Percentiles rank a stretch among this genome's conserved stretches.
Evolutionary conservation across 805 yeast species (phyloP).

Genomic region (Metschnikowia bowlesiae): DNA sequence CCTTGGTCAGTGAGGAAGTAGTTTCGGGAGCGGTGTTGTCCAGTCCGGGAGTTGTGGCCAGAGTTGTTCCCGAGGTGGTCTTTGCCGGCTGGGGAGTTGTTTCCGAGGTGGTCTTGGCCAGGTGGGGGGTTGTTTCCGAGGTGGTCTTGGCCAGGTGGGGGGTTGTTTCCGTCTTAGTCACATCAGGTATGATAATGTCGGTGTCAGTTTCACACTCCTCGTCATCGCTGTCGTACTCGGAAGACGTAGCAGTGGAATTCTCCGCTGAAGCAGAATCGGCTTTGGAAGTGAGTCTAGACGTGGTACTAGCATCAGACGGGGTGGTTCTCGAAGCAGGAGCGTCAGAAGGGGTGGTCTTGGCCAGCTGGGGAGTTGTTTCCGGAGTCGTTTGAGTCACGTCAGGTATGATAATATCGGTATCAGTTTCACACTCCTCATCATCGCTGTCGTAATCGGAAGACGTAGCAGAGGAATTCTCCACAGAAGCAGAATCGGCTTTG

Average conservation of each 20-base stretch:
- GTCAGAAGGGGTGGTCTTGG: neutral
- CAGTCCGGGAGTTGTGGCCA: neutral
- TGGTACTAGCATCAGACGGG: neutral
- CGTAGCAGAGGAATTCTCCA: neutral
- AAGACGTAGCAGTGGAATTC: neutral
- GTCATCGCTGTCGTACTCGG: neutral
- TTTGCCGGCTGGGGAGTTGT: neutral
- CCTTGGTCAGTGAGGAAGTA: neutral
- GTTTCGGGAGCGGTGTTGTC: neutral
- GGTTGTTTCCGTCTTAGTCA: neutral
- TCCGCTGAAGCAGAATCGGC: neutral
- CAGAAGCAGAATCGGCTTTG: neutral
- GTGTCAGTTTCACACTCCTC: conserved; percentile 3
- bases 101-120: too few relatives aligned
- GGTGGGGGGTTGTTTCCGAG: neutral
- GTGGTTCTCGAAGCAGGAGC: too few relatives aligned
- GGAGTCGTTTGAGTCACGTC: neutral
- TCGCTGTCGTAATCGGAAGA: conserved; percentile 1
- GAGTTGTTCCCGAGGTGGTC: neutral
- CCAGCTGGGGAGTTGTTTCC: too few relatives aligned
- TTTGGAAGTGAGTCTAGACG: neutral
- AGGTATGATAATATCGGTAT: neutral
- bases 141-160: neutral
- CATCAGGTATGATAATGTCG: neutral
- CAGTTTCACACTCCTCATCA: conserved; percentile 1